Percentiles rank a stretch among this genome's conserved stretches.
Evolutionary conservation across 108 stramenopile genomes (phyloP).

Genomic region (Parmales sp.): DNA sequence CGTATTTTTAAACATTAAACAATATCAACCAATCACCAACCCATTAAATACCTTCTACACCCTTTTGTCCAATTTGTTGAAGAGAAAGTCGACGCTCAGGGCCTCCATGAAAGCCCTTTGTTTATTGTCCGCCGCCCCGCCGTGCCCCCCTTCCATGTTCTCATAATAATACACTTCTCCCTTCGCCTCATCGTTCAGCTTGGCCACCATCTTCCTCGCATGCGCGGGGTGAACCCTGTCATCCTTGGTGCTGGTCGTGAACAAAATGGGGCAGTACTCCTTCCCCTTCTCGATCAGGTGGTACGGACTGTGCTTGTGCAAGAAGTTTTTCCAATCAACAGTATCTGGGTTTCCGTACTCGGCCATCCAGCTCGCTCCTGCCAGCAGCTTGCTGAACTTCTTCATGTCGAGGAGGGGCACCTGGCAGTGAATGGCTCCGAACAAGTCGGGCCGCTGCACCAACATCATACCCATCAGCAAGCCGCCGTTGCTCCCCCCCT

Average conservation of each 20-base stretch:
- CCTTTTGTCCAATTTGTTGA: no score
- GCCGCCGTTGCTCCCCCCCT: slow-evolving; percentile 95
- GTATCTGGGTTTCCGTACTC: slow-evolving; percentile 94
- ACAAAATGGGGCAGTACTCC: slow-evolving; percentile 36
- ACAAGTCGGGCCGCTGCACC: slow-evolving; percentile 79
- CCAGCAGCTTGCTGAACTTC: slow-evolving; percentile 59
- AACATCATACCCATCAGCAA: slow-evolving; percentile 72
- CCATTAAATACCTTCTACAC: no score
- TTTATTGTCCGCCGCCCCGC: slow-evolving; percentile 80
- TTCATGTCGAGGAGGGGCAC: slow-evolving; percentile 94
- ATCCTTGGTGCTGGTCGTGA: slow-evolving; percentile 79
- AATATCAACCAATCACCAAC: no score
- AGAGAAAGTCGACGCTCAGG: slow-evolving; percentile 62
- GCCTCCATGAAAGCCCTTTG: slow-evolving; percentile 69
- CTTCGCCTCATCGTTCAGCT: slow-evolving; percentile 48
- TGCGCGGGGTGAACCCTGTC: slow-evolving; percentile 90
- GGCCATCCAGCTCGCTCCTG: slow-evolving; percentile 92
- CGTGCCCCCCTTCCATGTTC: slow-evolving; percentile 87
- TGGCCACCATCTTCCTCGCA: slow-evolving; percentile 81
- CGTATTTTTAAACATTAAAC: no score
- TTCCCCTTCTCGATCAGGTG: slow-evolving; percentile 58
- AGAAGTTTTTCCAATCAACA: slow-evolving; percentile 76
- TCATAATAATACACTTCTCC: slow-evolving; percentile 85
- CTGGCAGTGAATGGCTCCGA: slow-evolving; percentile 83
- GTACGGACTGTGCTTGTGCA: slow-evolving; percentile 75